A percentile compares a stretch with the other conserved stretches of the same genome.
These are phyloP conservation scores for Pterocarpus macrocarpus DNA, from an alignment of 306 rosid genomes.

Conservation along the genomic window DNA sequence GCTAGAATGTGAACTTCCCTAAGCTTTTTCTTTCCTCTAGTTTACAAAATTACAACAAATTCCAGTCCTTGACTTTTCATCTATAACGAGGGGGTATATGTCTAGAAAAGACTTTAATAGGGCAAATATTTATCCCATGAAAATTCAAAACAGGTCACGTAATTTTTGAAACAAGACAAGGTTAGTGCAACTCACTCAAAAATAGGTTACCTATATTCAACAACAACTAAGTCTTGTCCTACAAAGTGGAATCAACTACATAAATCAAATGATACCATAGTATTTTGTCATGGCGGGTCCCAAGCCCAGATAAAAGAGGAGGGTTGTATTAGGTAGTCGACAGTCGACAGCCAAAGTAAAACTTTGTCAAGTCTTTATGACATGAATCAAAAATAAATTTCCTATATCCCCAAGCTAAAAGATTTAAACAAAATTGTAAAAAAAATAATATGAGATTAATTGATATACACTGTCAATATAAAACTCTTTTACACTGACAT, in stretches of 20 bases:
- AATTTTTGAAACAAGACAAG: constrained; percentile 1
- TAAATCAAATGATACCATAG: too few relatives aligned
- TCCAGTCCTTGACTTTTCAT: neutral
- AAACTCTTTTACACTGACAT: too few relatives aligned
- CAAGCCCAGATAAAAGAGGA: too few relatives aligned
- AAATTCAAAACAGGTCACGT: neutral
- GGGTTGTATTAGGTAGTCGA: too few relatives aligned
- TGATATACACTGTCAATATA: too few relatives aligned
- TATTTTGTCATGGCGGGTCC: too few relatives aligned
- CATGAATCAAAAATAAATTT: neutral
- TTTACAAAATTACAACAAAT: neutral
- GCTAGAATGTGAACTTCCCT: neutral
- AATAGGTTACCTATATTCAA: too few relatives aligned
- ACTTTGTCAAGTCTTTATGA: too few relatives aligned
- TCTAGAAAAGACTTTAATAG: neutral
- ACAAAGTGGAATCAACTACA: too few relatives aligned
- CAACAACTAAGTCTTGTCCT: too few relatives aligned
- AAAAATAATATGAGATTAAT: too few relatives aligned
- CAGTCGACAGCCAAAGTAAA: too few relatives aligned
- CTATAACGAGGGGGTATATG: neutral
- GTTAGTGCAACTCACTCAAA: neutral
- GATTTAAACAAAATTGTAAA: neutral
- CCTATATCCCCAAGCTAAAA: neutral
- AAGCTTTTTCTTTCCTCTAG: constrained; percentile 1
- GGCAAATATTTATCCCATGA: neutral